These are phyloP conservation scores for Tetrastigma voinierianum DNA, from an alignment of 164 flowering plant genomes.

Conservation along the genomic window DNA sequence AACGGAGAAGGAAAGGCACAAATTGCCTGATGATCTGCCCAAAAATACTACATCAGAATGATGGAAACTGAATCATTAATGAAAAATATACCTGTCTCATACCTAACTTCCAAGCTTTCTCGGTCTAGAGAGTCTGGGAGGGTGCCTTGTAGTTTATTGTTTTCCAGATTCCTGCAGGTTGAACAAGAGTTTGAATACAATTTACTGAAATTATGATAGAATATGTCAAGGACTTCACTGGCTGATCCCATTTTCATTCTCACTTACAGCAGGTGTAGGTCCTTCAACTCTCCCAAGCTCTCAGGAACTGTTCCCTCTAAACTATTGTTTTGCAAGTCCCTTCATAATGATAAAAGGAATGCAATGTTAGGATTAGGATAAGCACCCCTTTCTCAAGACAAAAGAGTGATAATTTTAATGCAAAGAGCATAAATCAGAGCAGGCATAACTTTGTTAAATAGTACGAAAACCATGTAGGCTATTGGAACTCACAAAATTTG, in stretches of 20 bases:
- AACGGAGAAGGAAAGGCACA: conserved; percentile 70
- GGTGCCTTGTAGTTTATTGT: conserved; percentile 67
- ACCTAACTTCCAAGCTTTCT: conserved; percentile 69
- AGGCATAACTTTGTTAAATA: too few relatives aligned
- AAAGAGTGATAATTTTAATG: too few relatives aligned
- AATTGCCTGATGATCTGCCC: conserved; percentile 75
- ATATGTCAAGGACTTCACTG: neutral
- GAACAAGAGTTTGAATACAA: neutral
- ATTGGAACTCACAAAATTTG: conserved; percentile 61
- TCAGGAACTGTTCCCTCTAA: conserved; percentile 73
- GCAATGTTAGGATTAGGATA: too few relatives aligned
- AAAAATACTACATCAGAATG: conserved; percentile 19
- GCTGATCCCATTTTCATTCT: neutral
- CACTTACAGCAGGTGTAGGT: conserved; percentile 73
- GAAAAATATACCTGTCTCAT: conserved; percentile 7
- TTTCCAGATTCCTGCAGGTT: conserved; percentile 66
- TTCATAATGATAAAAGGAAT: conserved; percentile 16
- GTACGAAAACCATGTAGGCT: neutral
- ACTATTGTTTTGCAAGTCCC: conserved; percentile 82
- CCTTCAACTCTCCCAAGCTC: conserved; percentile 59
- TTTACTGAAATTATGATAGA: neutral
- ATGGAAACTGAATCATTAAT: neutral
- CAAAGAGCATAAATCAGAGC: too few relatives aligned
- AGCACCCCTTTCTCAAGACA: too few relatives aligned
- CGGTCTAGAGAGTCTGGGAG: conserved; percentile 69